Base-by-base conservation (phyloP, 495 filamentous ascomycete genomes). In the Xylaria intraflava region DNA sequence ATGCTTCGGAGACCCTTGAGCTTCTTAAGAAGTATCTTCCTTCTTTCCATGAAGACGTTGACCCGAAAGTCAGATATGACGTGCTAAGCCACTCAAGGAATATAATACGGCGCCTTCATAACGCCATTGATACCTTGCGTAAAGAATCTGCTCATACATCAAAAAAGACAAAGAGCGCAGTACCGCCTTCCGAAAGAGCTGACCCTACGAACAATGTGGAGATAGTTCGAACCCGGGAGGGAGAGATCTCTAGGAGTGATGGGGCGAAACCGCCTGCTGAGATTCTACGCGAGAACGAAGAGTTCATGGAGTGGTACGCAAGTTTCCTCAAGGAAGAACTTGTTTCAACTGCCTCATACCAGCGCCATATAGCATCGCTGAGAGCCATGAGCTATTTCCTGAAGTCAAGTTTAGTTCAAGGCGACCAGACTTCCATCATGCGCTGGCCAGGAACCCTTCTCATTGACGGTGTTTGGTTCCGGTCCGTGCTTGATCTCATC, bases 311-410 rank as follows among this genome's bases (percentile, higher is more conserved):
- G 5, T 87, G 83, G 78, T 95, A 91, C 63, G 43, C 86, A 4
- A 49, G 70, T 0, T 91, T 93, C 55, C 64, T 98, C n/a, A 70
- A 77, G 35, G 65, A 68, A 11, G 89, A 95, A 59, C 69, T 98
- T 23, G 69, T 80, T 30, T 82, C 90, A 1, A 87, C 83, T 0
- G 78, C 86, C 14, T 88, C 88, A 16, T 97, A 96, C 58, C 88
- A 92, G 57, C 83, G 89, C 10, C 90, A 92, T 56, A 86, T 89
- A n/a, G 86, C 81, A 1, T 82, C 88, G 0, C 61, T 96, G 31
- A 89, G 83, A 48, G 78, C 84, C 0, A 63, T 93, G 33, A 64
- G 69, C 1, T 70, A 85, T 11, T 54, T 90, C 1, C 56, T 90
- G 2, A 78, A 78, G 26, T 50, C 63, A 56, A 54, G 22, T 51